Evolutionary conservation across 2,329 filamentous ascomycete species (phyloP).

Genomic region (Cephalotrichum gorgonifer): DNA sequence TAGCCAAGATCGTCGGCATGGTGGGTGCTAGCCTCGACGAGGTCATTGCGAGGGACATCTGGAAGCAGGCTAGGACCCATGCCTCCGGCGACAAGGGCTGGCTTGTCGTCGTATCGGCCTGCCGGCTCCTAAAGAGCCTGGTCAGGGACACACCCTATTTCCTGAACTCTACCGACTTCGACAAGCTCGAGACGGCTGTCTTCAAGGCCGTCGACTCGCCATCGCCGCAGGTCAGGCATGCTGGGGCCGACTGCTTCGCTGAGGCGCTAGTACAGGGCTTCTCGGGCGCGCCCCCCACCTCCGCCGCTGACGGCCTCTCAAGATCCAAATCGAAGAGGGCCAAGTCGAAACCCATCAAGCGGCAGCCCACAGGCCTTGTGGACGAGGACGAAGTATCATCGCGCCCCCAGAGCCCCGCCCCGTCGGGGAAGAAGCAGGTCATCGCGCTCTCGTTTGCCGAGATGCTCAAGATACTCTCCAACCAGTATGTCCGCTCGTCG

Average conservation of each 20-base stretch:
- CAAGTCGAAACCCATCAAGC: constrained; percentile 48
- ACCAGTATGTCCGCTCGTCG: constrained; percentile 67
- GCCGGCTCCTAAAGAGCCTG: constrained; percentile 67
- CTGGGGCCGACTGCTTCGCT: constrained; percentile 76
- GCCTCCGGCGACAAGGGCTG: constrained; percentile 72
- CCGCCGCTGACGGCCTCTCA: constrained; percentile 5
- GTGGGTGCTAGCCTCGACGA: constrained; percentile 75
- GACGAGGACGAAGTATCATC: constrained; percentile 64
- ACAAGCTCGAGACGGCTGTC: constrained; percentile 69
- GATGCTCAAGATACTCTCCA: constrained; percentile 67
- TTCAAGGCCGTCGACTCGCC: constrained; percentile 82
- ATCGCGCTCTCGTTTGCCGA: constrained; percentile 68
- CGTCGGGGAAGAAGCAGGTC: constrained; percentile 56
- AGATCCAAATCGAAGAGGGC: constrained; percentile 55
- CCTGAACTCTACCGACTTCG: constrained; percentile 80
- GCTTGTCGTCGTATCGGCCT: constrained; percentile 69
- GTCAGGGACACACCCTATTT: constrained; percentile 69
- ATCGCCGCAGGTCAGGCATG: constrained; percentile 66
- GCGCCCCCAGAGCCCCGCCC: constrained; percentile 64
- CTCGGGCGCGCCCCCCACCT: constrained; percentile 39
- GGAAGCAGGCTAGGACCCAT: constrained; percentile 78
- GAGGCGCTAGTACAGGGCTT: constrained; percentile 63
- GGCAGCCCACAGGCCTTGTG: constrained; percentile 46
- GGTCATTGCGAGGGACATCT: constrained; percentile 73
- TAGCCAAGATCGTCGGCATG: constrained; percentile 68